These are phyloP conservation scores for Amanita rubescens DNA, from an alignment of 768 basidiomycete genomes.

Conservation along the genomic window DNA sequence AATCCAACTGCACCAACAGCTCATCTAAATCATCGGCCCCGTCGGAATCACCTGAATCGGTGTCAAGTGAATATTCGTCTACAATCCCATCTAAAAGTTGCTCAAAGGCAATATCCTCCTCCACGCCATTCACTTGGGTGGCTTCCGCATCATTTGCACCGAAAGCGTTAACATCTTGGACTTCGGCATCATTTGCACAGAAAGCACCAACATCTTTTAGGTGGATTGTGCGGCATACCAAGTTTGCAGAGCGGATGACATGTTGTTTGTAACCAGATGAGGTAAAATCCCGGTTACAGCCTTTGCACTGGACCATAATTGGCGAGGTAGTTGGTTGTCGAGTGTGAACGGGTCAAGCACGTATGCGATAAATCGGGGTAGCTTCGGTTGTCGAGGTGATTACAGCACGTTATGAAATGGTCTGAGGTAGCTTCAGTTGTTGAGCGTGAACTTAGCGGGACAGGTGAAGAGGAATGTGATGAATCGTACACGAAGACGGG, in stretches of 20 bases:
- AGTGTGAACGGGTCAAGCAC: no score
- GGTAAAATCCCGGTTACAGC: background rate
- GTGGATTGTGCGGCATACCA: background rate
- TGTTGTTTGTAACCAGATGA: background rate
- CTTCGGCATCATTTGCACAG: background rate
- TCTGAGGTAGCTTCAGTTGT: no score
- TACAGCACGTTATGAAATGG: no score
- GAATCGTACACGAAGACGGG: no score
- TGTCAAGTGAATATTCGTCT: no score
- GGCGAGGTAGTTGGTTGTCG: no score
- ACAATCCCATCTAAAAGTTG: no score
- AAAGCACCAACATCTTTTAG: background rate
- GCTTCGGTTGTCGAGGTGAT: no score
- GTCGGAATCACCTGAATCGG: background rate
- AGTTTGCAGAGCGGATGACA: background rate
- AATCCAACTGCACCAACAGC: background rate
- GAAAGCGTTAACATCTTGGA: background rate
- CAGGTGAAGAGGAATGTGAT: no score
- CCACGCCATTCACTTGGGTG: no score
- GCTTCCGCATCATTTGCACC: background rate
- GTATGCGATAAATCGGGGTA: no score
- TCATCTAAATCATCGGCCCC: background rate
- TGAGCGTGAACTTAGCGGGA: no score
- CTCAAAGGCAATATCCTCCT: background rate
- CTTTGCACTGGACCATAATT: background rate